A percentile compares a stretch with the other conserved stretches of the same genome.
phyloP scores from a whole-genome alignment of 164 flowering plant genomes.

The Piper betle region DNA sequence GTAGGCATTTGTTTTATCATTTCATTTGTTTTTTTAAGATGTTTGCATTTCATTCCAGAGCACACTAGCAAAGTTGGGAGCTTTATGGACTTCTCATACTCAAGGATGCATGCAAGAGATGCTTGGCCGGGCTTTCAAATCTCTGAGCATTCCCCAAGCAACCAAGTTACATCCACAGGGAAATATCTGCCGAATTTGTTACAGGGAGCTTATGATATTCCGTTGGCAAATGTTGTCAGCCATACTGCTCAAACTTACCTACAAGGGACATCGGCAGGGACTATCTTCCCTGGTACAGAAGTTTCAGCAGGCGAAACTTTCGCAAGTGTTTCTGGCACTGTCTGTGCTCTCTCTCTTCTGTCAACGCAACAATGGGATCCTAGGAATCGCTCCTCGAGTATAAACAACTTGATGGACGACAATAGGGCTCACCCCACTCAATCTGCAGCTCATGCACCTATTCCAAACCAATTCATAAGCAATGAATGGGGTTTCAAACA shows the following conservation, averaged over 20 bases:
- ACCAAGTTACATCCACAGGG: slow-evolving; percentile 18
- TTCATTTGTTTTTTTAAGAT: not conserved
- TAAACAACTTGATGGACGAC: slow-evolving; percentile 19
- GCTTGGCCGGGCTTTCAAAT: slow-evolving; percentile 34
- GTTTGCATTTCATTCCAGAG: slow-evolving; percentile 27
- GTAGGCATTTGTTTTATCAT: too few species aligned
- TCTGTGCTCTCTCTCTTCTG: slow-evolving; percentile 99
- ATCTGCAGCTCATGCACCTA: slow-evolving; percentile 21
- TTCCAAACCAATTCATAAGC: slow-evolving; percentile 16
- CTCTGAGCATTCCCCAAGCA: slow-evolving; percentile 24
- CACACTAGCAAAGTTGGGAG: slow-evolving; percentile 41
- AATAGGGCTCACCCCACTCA: slow-evolving; percentile 22
- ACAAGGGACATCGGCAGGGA: slow-evolving; percentile 35
- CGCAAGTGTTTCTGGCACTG: slow-evolving; percentile 50
- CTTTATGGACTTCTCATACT: slow-evolving; percentile 63
- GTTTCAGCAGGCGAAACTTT: slow-evolving; percentile 43
- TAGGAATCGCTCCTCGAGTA: slow-evolving; percentile 27
- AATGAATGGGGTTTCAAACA: slow-evolving; percentile 45
- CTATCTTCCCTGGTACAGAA: slow-evolving; percentile 26
- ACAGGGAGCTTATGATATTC: slow-evolving; percentile 32
- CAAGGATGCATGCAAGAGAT: slow-evolving; percentile 29
- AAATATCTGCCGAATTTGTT: slow-evolving; percentile 29
- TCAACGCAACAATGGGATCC: slow-evolving; percentile 69
- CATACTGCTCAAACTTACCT: slow-evolving; percentile 15
- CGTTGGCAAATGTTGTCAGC: slow-evolving; percentile 18